Evolutionary conservation across 1,139 yeast species (phyloP).

Genomic region (Eremothecium gossypii): DNA sequence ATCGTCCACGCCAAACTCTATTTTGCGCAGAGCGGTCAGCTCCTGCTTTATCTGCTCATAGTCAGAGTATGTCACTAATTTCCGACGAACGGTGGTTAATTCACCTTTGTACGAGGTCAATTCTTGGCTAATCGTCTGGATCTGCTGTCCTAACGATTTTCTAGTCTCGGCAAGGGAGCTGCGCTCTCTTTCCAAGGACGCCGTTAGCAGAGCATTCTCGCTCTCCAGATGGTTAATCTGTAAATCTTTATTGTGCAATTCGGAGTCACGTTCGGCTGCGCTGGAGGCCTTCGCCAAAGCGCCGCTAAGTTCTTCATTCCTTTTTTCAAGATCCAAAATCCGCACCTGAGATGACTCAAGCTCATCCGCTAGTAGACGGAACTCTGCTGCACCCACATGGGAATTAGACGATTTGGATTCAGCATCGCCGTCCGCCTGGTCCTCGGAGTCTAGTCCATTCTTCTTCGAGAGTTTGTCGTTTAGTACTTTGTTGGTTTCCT

Average conservation of each 20-base stretch:
- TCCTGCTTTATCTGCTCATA: constrained; percentile 77
- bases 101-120: constrained; percentile 42
- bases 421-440: constrained; percentile 15
- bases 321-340: constrained; percentile 59
- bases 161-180: constrained; percentile 28
- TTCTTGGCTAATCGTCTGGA: constrained; percentile 38
- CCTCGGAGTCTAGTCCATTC: constrained; percentile 29
- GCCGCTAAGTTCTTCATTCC: constrained; percentile 66
- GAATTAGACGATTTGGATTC: constrained; percentile 2
- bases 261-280: constrained; percentile 27
- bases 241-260: constrained; percentile 31
- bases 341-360: constrained; percentile 65
- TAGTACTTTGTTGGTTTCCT: constrained; percentile 40
- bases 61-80: constrained; percentile 42
- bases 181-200: constrained; percentile 47
- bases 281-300: constrained; percentile 43
- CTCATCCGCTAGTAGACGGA: constrained; percentile 64
- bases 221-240: constrained; percentile 52
- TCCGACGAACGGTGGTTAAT: constrained; percentile 39
- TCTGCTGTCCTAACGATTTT: constrained; percentile 32
- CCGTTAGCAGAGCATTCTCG: constrained; percentile 55
- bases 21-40: constrained; percentile 57
- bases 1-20: constrained; percentile 51
- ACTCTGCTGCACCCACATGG: constrained; percentile 22
- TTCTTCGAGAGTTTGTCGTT: constrained; percentile 47